Base-by-base conservation (phyloP, 768 basidiomycete genomes). In the Gloeopeniophorella convolvens region DNA sequence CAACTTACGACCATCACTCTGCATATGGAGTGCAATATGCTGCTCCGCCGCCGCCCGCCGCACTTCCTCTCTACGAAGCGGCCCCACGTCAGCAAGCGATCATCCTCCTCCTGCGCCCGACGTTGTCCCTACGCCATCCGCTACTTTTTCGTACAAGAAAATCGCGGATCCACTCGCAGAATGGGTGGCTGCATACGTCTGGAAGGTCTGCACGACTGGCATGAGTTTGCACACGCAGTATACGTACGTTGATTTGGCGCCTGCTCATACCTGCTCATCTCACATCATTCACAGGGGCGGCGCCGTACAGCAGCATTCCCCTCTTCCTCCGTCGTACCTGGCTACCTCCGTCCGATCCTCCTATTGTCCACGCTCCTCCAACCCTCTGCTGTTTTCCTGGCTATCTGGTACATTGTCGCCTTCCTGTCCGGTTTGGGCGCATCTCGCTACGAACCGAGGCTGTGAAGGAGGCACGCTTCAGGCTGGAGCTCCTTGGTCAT, bases 351-450 rank as follows among this genome's bases (percentile, higher is more conserved):
- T 88, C 21, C 88, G 88, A 57, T 82, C 83, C 68, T 90, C 58
- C 63, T 90, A 51, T 72, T 89, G 47, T 87, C 88, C 6, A 90
- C 88, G 3, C 71, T 90, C 36, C 68, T 90, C 44, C 88, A 90
- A 61, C 88, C 88, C 1, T 89, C 87, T 6, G 88, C 83, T 26
- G 76, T 89, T 39, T 74, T 89, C 53, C 69, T 90, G 45, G 83
- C 85, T 3, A 56, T 90, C 37, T 89, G 88, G 87, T 90, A 90
- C 63, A 87, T 90, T 45, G 79, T 79, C 82, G 79, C 42, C 72
- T 90, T 16, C 88, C 88, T 9, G 77, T 85, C 10, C 83, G 75
- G 61, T 79, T 85, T 58, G 76, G 74, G 21, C 76, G 73, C 3
- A 65, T 72, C 33, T 65, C 70, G 18, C 69, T 83, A 41, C 70